Base-by-base conservation (phyloP, 208 protist species). In the Trypanosoma cruzi region DNA sequence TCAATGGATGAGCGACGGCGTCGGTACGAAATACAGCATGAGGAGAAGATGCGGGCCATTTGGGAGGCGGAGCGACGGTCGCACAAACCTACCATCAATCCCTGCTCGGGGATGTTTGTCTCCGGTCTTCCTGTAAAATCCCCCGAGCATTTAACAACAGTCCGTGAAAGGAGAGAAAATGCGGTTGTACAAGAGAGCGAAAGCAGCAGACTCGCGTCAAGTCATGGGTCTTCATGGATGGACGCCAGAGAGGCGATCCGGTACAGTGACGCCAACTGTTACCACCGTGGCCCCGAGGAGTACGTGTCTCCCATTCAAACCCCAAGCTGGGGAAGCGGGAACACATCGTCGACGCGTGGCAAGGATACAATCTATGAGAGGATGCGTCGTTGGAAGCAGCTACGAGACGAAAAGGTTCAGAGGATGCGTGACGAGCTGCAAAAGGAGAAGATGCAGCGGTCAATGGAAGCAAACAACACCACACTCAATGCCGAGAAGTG, bases 51-150 rank as follows among this genome's bases (percentile, higher is more conserved):
- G 34, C 44, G 64, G 42, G 55, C 78, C 16, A 44, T 81, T 54
- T 28, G 63, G 16, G 68, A 72, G 44, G 34, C 26, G n/a, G 78
- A 83, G 48, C 61, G 60, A 20, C 54, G 56, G 1, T 31, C 77
- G 18, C 75, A 84, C 28, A 57, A 59, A 32, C 79, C 79, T 13
- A 69, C 48, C 26, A 77, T 84, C 49, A 73, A 82, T 53, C 75
- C 75, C 22, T 64, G 77, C 10, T 81, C 75, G 40, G 75, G 73
- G 22, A 67, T 71, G 42, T 78, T 82, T 22, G 70, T 75, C 44
- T 54, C 72, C 0, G 40, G 68, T 11, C 54, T 84, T 37, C 67
- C 63, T 10, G 40, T 63, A 2, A 77, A 75, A 7, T 61, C 71
- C 16, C 54, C 28, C 16, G 79, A 82, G 54, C 56, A 75, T 28